phyloP scores from a whole-genome alignment of 176 grass and related monocot genomes.

The Juncus inflexus region DNA sequence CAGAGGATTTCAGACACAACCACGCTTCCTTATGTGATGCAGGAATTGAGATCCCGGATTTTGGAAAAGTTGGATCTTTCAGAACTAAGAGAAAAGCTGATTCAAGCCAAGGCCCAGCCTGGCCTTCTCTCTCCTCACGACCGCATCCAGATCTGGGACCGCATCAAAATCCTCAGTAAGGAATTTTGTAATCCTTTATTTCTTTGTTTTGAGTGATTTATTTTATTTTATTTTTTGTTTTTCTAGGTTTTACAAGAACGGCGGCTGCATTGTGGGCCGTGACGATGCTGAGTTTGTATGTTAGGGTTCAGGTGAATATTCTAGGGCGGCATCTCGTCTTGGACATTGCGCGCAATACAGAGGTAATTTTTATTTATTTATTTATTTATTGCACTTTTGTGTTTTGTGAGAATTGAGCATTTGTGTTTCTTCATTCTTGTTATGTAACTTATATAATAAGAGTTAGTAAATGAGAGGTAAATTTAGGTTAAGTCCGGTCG shows the following conservation, averaged over 20 bases:
- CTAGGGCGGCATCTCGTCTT: conserved; percentile 94
- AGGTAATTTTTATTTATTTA: conserved; percentile 27
- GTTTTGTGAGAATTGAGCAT: too few species aligned
- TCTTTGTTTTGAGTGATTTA: conserved; percentile 3
- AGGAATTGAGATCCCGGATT: conserved; percentile 61
- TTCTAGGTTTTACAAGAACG: conserved; percentile 83
- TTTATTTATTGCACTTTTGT: too few species aligned
- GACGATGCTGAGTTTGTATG: conserved; percentile 91
- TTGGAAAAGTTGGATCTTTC: conserved; percentile 66
- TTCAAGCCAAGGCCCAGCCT: conserved; percentile 71
- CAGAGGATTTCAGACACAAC: conserved; percentile 42
- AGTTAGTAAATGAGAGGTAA: too few species aligned
- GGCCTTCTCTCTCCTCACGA: conserved; percentile 44
- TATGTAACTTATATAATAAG: too few species aligned
- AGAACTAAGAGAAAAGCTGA: conserved; percentile 60
- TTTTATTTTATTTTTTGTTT: neutral
- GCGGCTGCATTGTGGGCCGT: conserved; percentile 74
- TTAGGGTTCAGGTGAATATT: conserved; percentile 93
- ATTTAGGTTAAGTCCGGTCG: too few species aligned
- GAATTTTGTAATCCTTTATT: neutral
- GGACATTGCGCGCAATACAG: conserved; percentile 64
- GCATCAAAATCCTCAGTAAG: conserved; percentile 84
- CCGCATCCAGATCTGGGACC: conserved; percentile 80
- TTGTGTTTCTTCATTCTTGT: too few species aligned
- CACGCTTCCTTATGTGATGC: conserved; percentile 80